Conservation (phyloP, 129 eudicot species). For the Flaveria bidentis region DNA sequence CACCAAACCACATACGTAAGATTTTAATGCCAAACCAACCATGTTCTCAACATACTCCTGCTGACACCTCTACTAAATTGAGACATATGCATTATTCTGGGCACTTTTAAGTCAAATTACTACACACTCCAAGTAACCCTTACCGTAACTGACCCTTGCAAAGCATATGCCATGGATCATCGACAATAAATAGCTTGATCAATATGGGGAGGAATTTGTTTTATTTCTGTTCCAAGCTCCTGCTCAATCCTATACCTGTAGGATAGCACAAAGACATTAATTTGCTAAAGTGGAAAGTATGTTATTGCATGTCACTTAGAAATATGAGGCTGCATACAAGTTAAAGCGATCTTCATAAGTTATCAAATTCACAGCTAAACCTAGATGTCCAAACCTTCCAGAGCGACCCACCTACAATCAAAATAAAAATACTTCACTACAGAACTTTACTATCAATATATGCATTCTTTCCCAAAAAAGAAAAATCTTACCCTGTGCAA, state of each 20-base stretch:
- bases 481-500: constrained; percentile 63
- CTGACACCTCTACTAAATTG: not conserved
- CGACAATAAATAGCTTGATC: constrained; percentile 67
- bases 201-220: constrained; percentile 67
- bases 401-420: constrained; percentile 20
- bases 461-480: not conserved
- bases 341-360: no score
- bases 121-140: constrained; percentile 13
- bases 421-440: constrained; percentile 1
- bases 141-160: constrained; percentile 28
- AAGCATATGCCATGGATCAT: constrained; percentile 26
- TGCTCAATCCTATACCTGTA: constrained; percentile 76
- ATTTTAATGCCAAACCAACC: no score
- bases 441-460: not conserved
- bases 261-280: constrained; percentile 11
- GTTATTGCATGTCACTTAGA: not conserved
- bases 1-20: no score
- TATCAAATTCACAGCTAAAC: no score
- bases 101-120: constrained; percentile 3
- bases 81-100: not conserved
- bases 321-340: constrained; percentile 3
- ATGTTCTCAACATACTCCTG: no score
- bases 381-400: no score
- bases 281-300: constrained; percentile 7
- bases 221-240: constrained; percentile 77